Percentiles rank a stretch among this genome's conserved stretches.
phyloP scores from a whole-genome alignment of 2,329 filamentous ascomycete genomes.

The Trichoderma sp. region DNA sequence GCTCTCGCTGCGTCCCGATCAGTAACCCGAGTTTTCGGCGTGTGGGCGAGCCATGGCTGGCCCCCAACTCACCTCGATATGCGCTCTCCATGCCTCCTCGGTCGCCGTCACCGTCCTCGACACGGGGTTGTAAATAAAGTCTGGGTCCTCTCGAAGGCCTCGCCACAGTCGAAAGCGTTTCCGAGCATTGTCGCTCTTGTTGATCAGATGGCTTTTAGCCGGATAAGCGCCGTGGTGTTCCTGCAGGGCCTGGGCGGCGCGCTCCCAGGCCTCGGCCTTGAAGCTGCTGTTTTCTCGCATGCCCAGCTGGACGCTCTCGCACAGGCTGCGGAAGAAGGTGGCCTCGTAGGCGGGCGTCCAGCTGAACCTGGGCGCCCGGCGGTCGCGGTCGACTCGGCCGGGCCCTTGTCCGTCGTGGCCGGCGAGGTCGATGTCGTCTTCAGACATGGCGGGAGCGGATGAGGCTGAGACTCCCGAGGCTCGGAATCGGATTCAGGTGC shows the following conservation, averaged over 20 bases:
- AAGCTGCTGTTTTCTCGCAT: conserved; percentile 59
- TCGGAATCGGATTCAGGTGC: neutral
- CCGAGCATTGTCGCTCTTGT: conserved; percentile 62
- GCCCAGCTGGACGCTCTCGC: conserved; percentile 57
- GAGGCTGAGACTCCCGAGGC: neutral
- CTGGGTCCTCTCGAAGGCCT: conserved; percentile 55
- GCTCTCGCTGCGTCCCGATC: conserved; percentile 48
- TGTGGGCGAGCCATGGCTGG: neutral
- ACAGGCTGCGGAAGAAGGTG: conserved; percentile 60
- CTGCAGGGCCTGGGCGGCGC: conserved; percentile 53
- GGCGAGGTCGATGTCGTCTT: conserved; percentile 39
- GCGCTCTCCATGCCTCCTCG: conserved; percentile 56
- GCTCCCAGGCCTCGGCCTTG: conserved; percentile 61
- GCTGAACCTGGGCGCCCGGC: conserved; percentile 54
- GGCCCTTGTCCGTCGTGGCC: conserved; percentile 36
- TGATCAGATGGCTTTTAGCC: conserved; percentile 61
- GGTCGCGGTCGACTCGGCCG: conserved; percentile 39
- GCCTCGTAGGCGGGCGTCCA: conserved; percentile 59
- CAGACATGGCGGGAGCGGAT: conserved; percentile 33
- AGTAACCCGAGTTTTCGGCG: conserved; percentile 19
- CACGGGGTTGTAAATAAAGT: conserved; percentile 53
- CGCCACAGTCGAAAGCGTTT: conserved; percentile 63
- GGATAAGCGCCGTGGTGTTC: conserved; percentile 56
- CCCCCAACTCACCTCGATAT: conserved; percentile 51
- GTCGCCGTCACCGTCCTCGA: conserved; percentile 53